Percentiles rank a stretch among this genome's conserved stretches.
Evolutionary conservation across 495 filamentous ascomycete species (phyloP).

Genomic region (Pyrenula aspistea): DNA sequence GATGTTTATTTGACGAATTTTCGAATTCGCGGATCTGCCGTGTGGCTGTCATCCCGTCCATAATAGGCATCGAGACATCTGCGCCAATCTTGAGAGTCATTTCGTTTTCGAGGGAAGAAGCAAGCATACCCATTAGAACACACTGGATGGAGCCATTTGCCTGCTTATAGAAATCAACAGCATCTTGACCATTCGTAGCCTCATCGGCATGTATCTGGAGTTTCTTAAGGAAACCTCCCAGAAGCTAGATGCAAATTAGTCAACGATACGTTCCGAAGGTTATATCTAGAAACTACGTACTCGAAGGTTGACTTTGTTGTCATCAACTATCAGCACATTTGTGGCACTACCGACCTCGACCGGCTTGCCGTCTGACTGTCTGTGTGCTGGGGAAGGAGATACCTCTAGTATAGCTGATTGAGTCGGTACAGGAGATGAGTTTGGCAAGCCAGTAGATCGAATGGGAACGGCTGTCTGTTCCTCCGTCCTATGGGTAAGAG

Average conservation of each 20-base stretch:
- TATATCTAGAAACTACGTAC: slow-evolving; percentile 7
- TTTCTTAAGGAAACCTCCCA: slow-evolving; percentile 43
- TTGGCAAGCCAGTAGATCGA: slow-evolving; percentile 17
- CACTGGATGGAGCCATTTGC: slow-evolving; percentile 26
- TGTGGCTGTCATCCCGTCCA: slow-evolving; percentile 49
- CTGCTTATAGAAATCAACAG: slow-evolving; percentile 38
- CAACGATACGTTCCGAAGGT: not conserved
- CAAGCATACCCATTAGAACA: slow-evolving; percentile 41
- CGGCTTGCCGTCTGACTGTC: slow-evolving; percentile 8
- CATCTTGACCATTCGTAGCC: slow-evolving; percentile 46
- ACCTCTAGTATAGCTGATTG: slow-evolving; percentile 4
- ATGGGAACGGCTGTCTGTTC: not conserved
- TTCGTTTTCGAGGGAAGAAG: not conserved
- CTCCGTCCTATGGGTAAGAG: not conserved
- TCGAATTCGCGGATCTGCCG: slow-evolving; percentile 43
- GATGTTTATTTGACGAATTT: slow-evolving; percentile 10
- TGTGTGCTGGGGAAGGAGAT: slow-evolving; percentile 4
- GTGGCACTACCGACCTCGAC: slow-evolving; percentile 7
- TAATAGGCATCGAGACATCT: slow-evolving; percentile 57
- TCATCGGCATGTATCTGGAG: slow-evolving; percentile 34
- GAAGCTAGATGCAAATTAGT: slow-evolving; percentile 10
- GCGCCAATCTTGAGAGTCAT: not conserved
- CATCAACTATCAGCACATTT: slow-evolving; percentile 33
- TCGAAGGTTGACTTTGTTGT: slow-evolving; percentile 38
- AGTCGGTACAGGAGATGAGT: not conserved